These are phyloP conservation scores for Colletotrichum lentis DNA, from an alignment of 2,329 filamentous ascomycete species.

Conservation along the genomic window DNA sequence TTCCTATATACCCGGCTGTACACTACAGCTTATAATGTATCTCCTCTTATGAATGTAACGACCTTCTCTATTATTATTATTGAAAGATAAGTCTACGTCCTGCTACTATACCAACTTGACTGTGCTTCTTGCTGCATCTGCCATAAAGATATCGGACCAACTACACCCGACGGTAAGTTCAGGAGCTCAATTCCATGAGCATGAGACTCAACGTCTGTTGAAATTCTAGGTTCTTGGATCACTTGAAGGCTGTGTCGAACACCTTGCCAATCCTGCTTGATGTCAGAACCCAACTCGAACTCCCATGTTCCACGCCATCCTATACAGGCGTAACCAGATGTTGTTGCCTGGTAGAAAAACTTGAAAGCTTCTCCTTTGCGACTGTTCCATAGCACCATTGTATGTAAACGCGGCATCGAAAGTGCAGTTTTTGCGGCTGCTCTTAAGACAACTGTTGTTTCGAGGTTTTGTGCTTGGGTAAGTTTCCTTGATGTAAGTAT, in stretches of 20 bases:
- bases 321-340: neutral
- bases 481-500: conserved; percentile 46
- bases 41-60: no score
- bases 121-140: conserved; percentile 3
- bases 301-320: conserved; percentile 24
- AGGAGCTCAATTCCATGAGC: conserved; percentile 7
- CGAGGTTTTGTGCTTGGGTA: conserved; percentile 38
- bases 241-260: conserved; percentile 17
- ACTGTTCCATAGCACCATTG: conserved; percentile 49
- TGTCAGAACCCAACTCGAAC: neutral
- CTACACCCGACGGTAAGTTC: neutral
- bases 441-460: conserved; percentile 42
- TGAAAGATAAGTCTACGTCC: neutral
- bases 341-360: conserved; percentile 44
- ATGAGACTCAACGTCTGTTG: conserved; percentile 8
- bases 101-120: neutral
- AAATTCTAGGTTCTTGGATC: neutral
- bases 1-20: no score
- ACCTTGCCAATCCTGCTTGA: neutral
- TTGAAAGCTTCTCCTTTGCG: conserved; percentile 44
- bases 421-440: conserved; percentile 40
- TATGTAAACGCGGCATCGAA: conserved; percentile 46
- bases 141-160: conserved; percentile 4
- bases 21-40: no score
- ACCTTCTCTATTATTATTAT: neutral